Evolutionary conservation across 805 yeast species (phyloP).

Genomic region (Yamadazyma ubonensis): DNA sequence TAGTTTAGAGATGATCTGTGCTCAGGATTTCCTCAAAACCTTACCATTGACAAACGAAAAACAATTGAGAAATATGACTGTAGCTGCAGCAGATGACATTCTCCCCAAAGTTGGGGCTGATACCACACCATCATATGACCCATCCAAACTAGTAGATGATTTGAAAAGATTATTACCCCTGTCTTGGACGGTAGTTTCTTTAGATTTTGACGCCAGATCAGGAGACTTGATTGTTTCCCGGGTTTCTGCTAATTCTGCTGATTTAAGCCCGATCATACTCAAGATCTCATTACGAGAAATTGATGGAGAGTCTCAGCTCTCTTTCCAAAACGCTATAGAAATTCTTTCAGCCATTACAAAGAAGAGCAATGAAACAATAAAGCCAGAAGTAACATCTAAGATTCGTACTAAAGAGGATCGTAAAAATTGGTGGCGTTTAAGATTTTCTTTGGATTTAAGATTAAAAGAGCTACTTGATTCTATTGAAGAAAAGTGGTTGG

Average conservation of each 20-base stretch:
- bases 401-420: constrained; percentile 60
- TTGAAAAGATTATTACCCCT: constrained; percentile 17
- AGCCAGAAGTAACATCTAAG: constrained; percentile 47
- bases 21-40: constrained; percentile 21
- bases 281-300: constrained; percentile 61
- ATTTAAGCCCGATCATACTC: constrained; percentile 43
- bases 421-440: constrained; percentile 72
- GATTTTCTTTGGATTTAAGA: constrained; percentile 60
- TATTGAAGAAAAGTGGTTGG: constrained; percentile 70
- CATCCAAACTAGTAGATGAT: not conserved
- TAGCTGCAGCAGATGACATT: constrained; percentile 7
- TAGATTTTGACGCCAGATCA: constrained; percentile 55
- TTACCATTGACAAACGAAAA: constrained; percentile 23
- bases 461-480: constrained; percentile 52
- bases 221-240: constrained; percentile 59
- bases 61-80: constrained; percentile 11
- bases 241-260: constrained; percentile 26
- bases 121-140: not conserved
- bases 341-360: constrained; percentile 46
- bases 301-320: constrained; percentile 32
- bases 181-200: constrained; percentile 56
- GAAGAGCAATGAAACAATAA: constrained; percentile 62
- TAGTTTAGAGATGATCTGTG: constrained; percentile 1
- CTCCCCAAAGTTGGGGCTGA: constrained; percentile 9
- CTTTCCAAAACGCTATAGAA: constrained; percentile 40